phyloP scores from a whole-genome alignment of 495 filamentous ascomycete genomes.

The Penicillium canescens region DNA sequence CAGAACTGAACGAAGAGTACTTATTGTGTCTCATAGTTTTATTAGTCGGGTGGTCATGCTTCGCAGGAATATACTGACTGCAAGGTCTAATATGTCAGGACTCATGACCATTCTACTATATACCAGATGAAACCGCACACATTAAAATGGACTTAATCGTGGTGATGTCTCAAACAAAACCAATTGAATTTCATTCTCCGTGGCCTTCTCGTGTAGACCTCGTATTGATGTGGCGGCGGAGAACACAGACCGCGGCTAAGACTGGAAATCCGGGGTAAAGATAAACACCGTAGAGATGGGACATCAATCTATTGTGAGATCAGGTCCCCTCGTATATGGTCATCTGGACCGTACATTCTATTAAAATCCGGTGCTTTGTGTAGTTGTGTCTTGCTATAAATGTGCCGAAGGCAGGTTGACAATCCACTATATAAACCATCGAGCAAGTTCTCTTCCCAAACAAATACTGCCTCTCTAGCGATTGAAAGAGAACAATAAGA shows the following conservation, averaged over 20 bases:
- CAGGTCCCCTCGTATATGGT: slow-evolving; percentile 21
- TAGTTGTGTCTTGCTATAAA: no score
- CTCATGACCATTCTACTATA: no score
- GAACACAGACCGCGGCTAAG: not conserved
- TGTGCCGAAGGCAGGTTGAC: no score
- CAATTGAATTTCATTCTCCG: not conserved
- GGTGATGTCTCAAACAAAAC: slow-evolving; percentile 3
- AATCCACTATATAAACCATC: no score
- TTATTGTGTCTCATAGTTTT: no score
- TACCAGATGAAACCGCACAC: not conserved
- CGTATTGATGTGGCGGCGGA: slow-evolving; percentile 1
- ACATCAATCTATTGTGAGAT: not conserved
- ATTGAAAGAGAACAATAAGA: not conserved
- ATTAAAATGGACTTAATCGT: not conserved
- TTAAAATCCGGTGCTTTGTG: no score
- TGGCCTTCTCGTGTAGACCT: slow-evolving; percentile 1
- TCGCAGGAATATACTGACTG: no score
- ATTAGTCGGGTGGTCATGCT: no score
- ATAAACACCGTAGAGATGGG: not conserved
- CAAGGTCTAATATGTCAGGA: no score
- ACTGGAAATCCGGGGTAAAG: slow-evolving; percentile 4
- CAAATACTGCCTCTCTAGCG: not conserved
- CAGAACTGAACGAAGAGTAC: no score
- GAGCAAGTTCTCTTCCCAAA: no score
- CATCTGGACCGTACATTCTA: not conserved